Evolutionary conservation across 495 filamentous ascomycete species (phyloP), one percentile per base, ranked within the genome.

Genomic region (Bryoglossum gracile): DNA sequence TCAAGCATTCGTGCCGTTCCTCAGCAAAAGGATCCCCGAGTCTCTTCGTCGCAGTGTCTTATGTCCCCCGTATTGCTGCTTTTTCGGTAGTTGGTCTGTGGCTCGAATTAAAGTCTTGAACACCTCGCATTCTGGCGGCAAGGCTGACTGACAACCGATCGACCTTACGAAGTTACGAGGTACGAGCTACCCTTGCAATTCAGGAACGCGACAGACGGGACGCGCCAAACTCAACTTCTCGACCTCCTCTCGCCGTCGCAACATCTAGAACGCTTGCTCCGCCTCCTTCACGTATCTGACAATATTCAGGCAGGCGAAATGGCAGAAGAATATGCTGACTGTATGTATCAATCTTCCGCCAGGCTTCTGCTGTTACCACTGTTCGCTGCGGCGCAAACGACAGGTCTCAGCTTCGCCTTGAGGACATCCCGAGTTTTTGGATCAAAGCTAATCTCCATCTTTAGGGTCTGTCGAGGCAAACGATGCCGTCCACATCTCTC

Each of bases 391-490:
- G n/a, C n/a, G n/a, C n/a, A n/a, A n/a, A n/a, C n/a, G n/a, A n/a
- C n/a, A n/a, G n/a, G n/a, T n/a, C n/a, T n/a, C n/a, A n/a, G n/a
- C n/a, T n/a, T n/a, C n/a, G n/a, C n/a, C n/a, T n/a, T n/a, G n/a
- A n/a, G n/a, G n/a, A n/a, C n/a, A n/a, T n/a, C n/a, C n/a, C n/a
- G n/a, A n/a, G n/a, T n/a, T n/a, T n/a, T n/a, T n/a, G n/a, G n/a
- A 40, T 36, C 14, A 13, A n/a, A 26, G 40, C 47, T 51, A 40
- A 49, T 19, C 40, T 37, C 1, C n/a, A n/a, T 32, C 34, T 36
- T 10, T 33, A 90, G 89, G 88, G 88, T 81, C 82, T 44, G 70
- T 75, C 46, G 70, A 84, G 54, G 76, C 87, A 55, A 91, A 84
- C 57, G 78, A 90, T 64, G 84, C 84, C 54, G 54, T 91, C 22